Evolutionary conservation across 2,329 filamentous ascomycete species (phyloP).

Genomic region (Corinectria fuckeliana): DNA sequence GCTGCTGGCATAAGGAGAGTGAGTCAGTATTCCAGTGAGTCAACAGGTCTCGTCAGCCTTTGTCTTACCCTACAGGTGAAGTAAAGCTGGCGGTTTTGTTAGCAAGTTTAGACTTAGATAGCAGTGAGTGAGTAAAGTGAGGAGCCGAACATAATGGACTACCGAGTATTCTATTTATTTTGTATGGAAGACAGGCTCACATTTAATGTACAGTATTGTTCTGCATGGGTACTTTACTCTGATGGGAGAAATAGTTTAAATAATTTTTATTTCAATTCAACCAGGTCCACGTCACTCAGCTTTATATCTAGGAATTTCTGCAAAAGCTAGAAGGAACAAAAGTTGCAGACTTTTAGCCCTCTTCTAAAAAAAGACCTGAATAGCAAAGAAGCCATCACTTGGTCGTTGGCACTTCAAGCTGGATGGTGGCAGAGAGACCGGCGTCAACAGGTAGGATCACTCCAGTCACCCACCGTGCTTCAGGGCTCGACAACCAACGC

Average conservation of each 20-base stretch:
- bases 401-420: neutral
- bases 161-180: neutral
- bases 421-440: slow-evolving; percentile 24
- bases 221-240: no score
- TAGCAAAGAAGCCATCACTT: neutral
- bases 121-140: no score
- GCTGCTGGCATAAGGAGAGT: neutral
- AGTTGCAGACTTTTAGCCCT: no score
- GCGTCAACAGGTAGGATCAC: slow-evolving; percentile 50
- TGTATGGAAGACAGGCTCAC: neutral
- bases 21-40: neutral
- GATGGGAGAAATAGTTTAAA: no score
- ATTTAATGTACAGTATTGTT: neutral
- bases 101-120: no score
- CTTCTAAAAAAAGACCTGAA: no score
- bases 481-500: slow-evolving; percentile 47
- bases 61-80: neutral
- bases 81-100: neutral
- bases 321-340: no score
- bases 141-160: neutral
- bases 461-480: slow-evolving; percentile 53
- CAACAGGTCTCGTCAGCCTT: neutral
- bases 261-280: no score
- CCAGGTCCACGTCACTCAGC: no score
- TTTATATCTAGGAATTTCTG: no score